Base-by-base conservation (phyloP, 1,284 basidiomycete genomes). In the Farysia itapuensis region DNA sequence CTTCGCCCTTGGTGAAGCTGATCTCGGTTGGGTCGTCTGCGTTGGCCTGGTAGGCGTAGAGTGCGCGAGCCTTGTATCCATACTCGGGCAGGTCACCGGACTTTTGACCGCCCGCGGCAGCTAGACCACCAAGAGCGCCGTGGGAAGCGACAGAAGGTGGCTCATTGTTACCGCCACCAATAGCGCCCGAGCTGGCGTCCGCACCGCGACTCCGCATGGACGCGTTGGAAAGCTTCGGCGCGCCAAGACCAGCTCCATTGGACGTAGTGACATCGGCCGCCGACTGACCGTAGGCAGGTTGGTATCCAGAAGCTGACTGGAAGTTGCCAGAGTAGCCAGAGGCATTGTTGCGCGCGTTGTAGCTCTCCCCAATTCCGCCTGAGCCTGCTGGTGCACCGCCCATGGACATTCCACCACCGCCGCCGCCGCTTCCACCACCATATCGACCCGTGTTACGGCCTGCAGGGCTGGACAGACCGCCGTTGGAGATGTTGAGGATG, bases 1-100 rank as follows among this genome's bases (percentile, higher is more conserved):
- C 82, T 75, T 98, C 94, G 40, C 91, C 91, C 78, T 97, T 97
- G 45, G 81, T 77, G 78, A 98, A 97, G 34, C 89, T 89, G 38
- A 98, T 89, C 79, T 98, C 95, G 72, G 90, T 95, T 8, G 93
- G 90, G 78, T 98, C 94, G 59, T 97, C 92, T 15, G 89, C 82
- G 8, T 87, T 90, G 23, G 93, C 94, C 48, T 84, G 85, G 80
- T 98, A 94, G 37, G 87, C 83, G 80, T 92, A 94, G 41, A 93
- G 80, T 13, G 90, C 91, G 70, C 89, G 88, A 29, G 89, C 90
- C 75, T 84, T 87, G 80, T 88, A 87, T 13, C 67, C 54, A 50
- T 72, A 70, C 39, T 67, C 64, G 12, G 64, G 59, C 19, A 48
- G 50, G 2, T 54, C 42, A 28, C 21, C 20, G 23, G 24, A 21